Evolutionary conservation across 1,139 yeast genomes (phyloP), one percentile per base, ranked within the genome.

Genomic region (Trichomonascaceae sp.): DNA sequence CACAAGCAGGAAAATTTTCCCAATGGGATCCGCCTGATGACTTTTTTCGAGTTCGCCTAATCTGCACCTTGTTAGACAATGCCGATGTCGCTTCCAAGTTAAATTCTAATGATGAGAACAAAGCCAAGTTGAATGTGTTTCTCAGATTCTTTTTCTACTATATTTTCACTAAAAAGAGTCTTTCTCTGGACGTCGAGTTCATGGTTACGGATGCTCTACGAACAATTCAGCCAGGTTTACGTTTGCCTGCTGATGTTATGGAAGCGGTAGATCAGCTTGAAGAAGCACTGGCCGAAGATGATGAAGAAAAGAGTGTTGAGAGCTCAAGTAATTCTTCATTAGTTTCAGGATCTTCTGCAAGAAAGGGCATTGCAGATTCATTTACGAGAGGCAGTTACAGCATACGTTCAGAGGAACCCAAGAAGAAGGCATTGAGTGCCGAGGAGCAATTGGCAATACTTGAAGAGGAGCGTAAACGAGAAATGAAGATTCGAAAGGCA

Each of bases 91-190:
- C 56, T 43, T 55, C 20, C 53, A 58, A 38, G 36, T 54, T 54
- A 52, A 58, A 54, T 46, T 49, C 51, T 6, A 49, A 50, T 3
- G 57, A 57, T 20, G 32, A 64, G 44, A 58, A 67, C 54, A 36
- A 36, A n/a, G 18, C 39, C 4, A n/a, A 18, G 9, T n/a, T 13
- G 30, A 47, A 30, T 17, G 66, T 78, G 2, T 80, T 85, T 58
- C 63, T 85, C 59, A 75, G 77, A 18, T 85, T 83, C 61, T 83
- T 89, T 58, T 95, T 89, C 63, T 89, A 81, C 65, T 90, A 88
- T 63, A 69, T 81, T n/a, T 80, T 77, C 65, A 79, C 87, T 50
- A 90, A 90, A 64, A 69, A 69, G 8, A 77, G 73, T 49, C 87
- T 87, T 38, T 91, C 96, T 0, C 73, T 79, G 60, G 96, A 87